A percentile compares a stretch with the other conserved stretches of the same genome.
These are phyloP conservation scores for Medicago arabica DNA, from an alignment of 306 rosid genomes.

Conservation along the genomic window DNA sequence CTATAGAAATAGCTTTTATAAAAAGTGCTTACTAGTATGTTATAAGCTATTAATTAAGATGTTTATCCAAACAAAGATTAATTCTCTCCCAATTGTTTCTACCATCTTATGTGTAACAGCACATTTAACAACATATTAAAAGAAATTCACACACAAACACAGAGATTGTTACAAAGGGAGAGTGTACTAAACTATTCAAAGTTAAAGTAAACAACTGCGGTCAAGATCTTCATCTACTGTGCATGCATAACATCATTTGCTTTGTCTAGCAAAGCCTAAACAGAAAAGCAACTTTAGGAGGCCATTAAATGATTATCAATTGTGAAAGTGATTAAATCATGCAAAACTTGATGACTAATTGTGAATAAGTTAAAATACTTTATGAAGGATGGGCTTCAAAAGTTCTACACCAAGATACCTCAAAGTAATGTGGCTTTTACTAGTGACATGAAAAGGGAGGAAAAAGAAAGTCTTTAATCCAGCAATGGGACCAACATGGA, in stretches of 20 bases:
- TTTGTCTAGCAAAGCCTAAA: conserved; percentile 36
- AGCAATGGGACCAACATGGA: conserved; percentile 41
- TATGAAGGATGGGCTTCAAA: conserved; percentile 37
- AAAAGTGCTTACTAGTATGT: background rate
- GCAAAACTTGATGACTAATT: conserved; percentile 14
- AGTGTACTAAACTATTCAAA: conserved; percentile 18
- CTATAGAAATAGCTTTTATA: background rate
- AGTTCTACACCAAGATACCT: conserved; percentile 37
- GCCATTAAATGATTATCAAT: conserved; percentile 33
- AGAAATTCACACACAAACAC: background rate
- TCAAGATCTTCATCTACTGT: conserved; percentile 2
- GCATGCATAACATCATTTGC: conserved; percentile 15
- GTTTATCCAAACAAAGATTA: background rate
- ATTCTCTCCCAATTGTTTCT: background rate
- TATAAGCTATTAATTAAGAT: no score
- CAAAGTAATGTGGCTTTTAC: conserved; percentile 42
- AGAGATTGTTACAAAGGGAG: background rate
- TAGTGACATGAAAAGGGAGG: conserved; percentile 26
- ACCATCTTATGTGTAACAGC: background rate
- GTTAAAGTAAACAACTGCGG: background rate
- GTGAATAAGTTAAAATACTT: conserved; percentile 21
- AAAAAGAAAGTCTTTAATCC: conserved; percentile 37
- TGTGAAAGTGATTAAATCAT: conserved; percentile 33
- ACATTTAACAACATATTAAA: background rate
- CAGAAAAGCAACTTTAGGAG: conserved; percentile 38